Evolutionary conservation across 73 alveolate genomes (phyloP).

Genomic region (Stentor roeselii): DNA sequence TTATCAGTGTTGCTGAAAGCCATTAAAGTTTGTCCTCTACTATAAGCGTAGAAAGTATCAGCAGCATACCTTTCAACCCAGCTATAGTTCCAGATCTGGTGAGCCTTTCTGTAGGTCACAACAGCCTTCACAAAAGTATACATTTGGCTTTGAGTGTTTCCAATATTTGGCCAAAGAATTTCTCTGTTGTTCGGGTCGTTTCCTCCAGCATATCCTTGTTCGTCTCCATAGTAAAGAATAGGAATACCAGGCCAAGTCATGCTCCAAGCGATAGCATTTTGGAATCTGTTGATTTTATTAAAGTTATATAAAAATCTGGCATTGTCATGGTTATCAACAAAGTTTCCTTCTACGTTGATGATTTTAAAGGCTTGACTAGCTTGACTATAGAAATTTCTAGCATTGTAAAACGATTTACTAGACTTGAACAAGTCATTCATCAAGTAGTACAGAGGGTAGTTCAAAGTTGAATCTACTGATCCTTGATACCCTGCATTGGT

Average conservation of each 20-base stretch:
- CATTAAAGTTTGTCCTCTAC: conserved; percentile 72
- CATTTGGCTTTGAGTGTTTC: conserved; percentile 19
- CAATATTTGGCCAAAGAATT: conserved; percentile 63
- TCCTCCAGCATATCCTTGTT: conserved; percentile 91
- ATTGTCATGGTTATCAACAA: conserved; percentile 92
- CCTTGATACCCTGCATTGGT: conserved; percentile 72
- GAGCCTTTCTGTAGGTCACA: conserved; percentile 44
- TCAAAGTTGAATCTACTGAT: conserved; percentile 56
- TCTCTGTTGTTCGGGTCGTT: conserved; percentile 93
- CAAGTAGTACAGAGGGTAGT: conserved; percentile 77
- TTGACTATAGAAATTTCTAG: conserved; percentile 33
- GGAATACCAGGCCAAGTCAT: conserved; percentile 90
- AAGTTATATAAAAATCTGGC: conserved; percentile 76
- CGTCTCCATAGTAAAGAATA: conserved; percentile 92
- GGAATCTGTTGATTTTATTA: conserved; percentile 31
- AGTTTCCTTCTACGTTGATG: conserved; percentile 53
- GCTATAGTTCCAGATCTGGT: conserved; percentile 51
- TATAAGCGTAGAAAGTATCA: conserved; percentile 67
- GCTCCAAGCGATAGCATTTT: conserved; percentile 77
- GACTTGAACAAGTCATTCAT: conserved; percentile 59
- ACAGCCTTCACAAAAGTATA: background rate
- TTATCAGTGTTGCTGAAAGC: conserved; percentile 63
- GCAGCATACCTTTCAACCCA: conserved; percentile 64
- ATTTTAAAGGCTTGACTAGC: conserved; percentile 23
- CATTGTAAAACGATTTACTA: conserved; percentile 39